Evolutionary conservation across 768 basidiomycete species (phyloP).

Genomic region (Wakefieldia striispora): DNA sequence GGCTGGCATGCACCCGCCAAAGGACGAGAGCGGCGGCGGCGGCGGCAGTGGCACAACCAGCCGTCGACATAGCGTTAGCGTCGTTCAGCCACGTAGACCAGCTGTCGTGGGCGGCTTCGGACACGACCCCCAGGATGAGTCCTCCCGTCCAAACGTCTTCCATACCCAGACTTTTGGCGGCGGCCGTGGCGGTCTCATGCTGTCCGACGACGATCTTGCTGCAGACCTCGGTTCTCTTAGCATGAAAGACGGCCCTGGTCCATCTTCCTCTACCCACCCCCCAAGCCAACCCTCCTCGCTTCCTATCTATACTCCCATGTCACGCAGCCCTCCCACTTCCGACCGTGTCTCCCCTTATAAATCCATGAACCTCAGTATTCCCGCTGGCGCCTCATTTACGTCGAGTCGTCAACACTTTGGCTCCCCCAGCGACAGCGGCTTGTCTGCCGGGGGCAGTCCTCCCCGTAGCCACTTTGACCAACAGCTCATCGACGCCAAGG

Average conservation of each 20-base stretch:
- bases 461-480: constrained; percentile 47
- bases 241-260: constrained; percentile 34
- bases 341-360: constrained; percentile 58
- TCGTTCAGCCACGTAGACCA: constrained; percentile 71
- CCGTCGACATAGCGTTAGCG: constrained; percentile 77
- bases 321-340: constrained; percentile 56
- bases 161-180: constrained; percentile 37
- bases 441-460: constrained; percentile 52
- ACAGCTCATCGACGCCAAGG: constrained; percentile 41
- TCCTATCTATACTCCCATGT: constrained; percentile 70
- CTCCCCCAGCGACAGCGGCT: constrained; percentile 62
- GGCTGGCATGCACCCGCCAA: constrained; percentile 64
- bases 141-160: constrained; percentile 31
- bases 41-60: constrained; percentile 80
- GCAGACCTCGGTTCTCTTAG: constrained; percentile 64
- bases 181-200: constrained; percentile 57
- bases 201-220: constrained; percentile 81
- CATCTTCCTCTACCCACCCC: constrained; percentile 48
- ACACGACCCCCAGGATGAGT: constrained; percentile 43
- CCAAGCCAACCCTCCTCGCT: constrained; percentile 72
- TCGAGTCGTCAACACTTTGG: constrained; percentile 46
- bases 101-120: constrained; percentile 64
- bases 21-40: constrained; percentile 58
- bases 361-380: constrained; percentile 59
- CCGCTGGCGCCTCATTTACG: constrained; percentile 40